Evolutionary conservation across 2,329 filamentous ascomycete species (phyloP).

Genomic region (Penicillium psychrosexuale): DNA sequence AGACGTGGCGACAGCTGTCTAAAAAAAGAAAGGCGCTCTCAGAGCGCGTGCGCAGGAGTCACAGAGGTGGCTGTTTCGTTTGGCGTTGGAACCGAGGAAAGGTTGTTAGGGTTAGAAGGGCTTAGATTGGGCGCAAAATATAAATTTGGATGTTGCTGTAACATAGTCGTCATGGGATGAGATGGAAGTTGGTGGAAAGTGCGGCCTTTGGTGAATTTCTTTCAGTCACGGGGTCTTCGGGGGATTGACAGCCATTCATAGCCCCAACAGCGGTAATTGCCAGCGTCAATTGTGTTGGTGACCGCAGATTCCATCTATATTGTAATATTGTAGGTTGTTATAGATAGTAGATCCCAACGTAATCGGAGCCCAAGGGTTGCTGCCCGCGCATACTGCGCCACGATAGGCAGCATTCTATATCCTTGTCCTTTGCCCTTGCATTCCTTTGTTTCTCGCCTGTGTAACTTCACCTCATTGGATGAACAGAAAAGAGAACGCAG

Average conservation of each 20-base stretch:
- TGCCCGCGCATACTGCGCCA: constrained; percentile 23
- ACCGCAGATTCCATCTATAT: background rate
- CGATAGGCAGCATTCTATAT: constrained; percentile 21
- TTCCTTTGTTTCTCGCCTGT: constrained; percentile 4
- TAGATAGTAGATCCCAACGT: constrained; percentile 10
- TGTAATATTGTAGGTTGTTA: background rate
- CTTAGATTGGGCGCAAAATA: background rate
- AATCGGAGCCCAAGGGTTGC: constrained; percentile 7
- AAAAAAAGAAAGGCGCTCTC: background rate
- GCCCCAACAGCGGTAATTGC: background rate
- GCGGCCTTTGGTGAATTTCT: no score
- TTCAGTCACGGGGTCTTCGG: background rate
- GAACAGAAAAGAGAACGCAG: background rate
- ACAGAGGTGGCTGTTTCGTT: background rate
- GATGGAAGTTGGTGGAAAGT: background rate
- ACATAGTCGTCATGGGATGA: background rate
- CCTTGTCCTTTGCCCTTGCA: constrained; percentile 13
- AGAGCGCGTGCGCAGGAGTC: background rate
- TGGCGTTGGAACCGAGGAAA: background rate
- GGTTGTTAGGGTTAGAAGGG: background rate
- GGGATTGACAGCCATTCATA: background rate
- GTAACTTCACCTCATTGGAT: background rate
- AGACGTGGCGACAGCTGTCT: background rate
- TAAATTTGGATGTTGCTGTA: background rate
- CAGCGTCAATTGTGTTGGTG: background rate